phyloP scores from a whole-genome alignment of 2,329 filamentous ascomycete genomes.

The Microcyclospora pomicola region DNA sequence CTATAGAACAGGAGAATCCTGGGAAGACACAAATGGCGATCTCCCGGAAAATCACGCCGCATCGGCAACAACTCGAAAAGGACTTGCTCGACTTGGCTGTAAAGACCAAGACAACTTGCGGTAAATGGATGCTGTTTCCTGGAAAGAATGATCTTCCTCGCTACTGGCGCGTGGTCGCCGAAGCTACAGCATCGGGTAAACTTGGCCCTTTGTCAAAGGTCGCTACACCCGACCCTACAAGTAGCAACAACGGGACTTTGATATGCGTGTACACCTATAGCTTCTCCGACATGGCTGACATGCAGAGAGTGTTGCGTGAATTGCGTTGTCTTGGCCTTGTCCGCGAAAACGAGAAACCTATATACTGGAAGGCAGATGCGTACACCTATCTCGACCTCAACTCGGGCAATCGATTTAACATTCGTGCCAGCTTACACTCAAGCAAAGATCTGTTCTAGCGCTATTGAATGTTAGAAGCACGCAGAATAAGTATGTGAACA shows the following conservation, averaged over 20 bases:
- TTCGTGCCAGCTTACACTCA: slow-evolving; percentile 30
- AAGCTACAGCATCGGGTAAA: slow-evolving; percentile 52
- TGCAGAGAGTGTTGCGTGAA: slow-evolving; percentile 50
- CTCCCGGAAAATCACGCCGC: slow-evolving; percentile 27
- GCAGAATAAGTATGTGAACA: too few species aligned
- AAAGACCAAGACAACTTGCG: slow-evolving; percentile 43
- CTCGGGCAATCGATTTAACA: slow-evolving; percentile 26
- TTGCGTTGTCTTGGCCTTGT: slow-evolving; percentile 49
- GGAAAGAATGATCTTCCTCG: slow-evolving; percentile 40
- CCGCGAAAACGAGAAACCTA: slow-evolving; percentile 27
- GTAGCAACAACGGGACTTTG: slow-evolving; percentile 35
- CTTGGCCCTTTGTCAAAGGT: slow-evolving; percentile 65
- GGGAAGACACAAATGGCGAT: slow-evolving; percentile 30
- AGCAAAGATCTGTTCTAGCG: slow-evolving; percentile 19
- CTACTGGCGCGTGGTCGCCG: slow-evolving; percentile 53
- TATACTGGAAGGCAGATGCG: slow-evolving; percentile 68
- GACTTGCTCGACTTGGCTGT: slow-evolving; percentile 50
- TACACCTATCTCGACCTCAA: slow-evolving; percentile 33
- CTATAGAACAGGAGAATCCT: slow-evolving; percentile 38
- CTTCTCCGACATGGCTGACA: slow-evolving; percentile 54
- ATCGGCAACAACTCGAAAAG: slow-evolving; percentile 31
- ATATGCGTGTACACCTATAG: slow-evolving; percentile 70
- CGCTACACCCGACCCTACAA: slow-evolving; percentile 36
- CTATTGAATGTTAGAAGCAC: too few species aligned
- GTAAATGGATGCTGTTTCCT: slow-evolving; percentile 73